phyloP scores from a whole-genome alignment of 2,329 filamentous ascomycete species.

The Teratosphaeria pseudoeucalypti region DNA sequence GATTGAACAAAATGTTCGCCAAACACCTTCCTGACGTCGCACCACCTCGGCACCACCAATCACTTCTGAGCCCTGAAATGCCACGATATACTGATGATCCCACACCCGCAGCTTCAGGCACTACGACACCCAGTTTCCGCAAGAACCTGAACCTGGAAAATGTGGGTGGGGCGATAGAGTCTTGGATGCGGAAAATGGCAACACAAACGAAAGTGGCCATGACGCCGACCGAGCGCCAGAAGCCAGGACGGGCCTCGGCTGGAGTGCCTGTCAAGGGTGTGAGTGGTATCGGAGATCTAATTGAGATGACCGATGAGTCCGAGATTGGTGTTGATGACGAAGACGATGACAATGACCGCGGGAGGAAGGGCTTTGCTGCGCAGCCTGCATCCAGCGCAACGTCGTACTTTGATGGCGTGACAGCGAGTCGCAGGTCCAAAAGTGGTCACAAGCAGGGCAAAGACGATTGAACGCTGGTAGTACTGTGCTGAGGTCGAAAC shows the following conservation, averaged over 20 bases:
- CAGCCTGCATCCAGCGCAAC: slow-evolving; percentile 12
- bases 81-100: slow-evolving; percentile 37
- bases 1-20: slow-evolving; percentile 72
- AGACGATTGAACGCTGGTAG: slow-evolving; percentile 17
- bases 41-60: slow-evolving; percentile 46
- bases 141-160: slow-evolving; percentile 55
- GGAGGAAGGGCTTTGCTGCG: slow-evolving; percentile 15
- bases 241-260: slow-evolving; percentile 19
- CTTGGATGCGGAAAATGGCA: slow-evolving; percentile 79
- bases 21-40: slow-evolving; percentile 72
- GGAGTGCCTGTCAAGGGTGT: slow-evolving; percentile 25
- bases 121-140: slow-evolving; percentile 15
- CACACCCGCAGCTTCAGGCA: slow-evolving; percentile 16
- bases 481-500: background rate
- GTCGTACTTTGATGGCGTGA: slow-evolving; percentile 17
- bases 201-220: slow-evolving; percentile 40
- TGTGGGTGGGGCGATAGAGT: slow-evolving; percentile 77
- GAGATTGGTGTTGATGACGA: slow-evolving; percentile 28
- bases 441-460: slow-evolving; percentile 19
- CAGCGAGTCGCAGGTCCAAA: slow-evolving; percentile 9
- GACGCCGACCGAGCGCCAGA: slow-evolving; percentile 8
- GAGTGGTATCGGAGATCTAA: slow-evolving; percentile 49
- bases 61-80: slow-evolving; percentile 50
- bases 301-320: slow-evolving; percentile 58
- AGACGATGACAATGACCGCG: slow-evolving; percentile 21